A percentile compares a stretch with the other conserved stretches of the same genome.
Evolutionary conservation across 495 filamentous ascomycete species (phyloP).

Genomic region (Penicillium tannophilum): DNA sequence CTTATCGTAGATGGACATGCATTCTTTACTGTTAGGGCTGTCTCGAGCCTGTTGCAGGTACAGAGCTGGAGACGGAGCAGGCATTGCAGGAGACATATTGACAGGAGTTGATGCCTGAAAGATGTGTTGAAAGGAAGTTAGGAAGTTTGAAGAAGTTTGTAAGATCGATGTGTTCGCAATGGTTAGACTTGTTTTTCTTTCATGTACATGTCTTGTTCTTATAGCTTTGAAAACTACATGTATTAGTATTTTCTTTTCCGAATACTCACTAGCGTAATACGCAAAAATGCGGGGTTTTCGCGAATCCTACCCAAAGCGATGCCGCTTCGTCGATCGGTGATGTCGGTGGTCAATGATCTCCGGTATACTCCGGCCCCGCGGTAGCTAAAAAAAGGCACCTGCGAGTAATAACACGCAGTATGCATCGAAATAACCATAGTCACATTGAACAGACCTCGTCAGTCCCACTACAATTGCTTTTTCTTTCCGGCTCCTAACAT

Average conservation of each 20-base stretch:
- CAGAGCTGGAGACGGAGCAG: conserved; percentile 19
- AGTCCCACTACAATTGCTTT: not conserved
- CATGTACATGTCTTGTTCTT: conserved; percentile 16
- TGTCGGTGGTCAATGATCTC: conserved; percentile 27
- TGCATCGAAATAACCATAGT: not conserved
- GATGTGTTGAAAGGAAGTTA: conserved; percentile 1
- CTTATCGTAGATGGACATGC: conserved; percentile 45
- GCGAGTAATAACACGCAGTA: not conserved
- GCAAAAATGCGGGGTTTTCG: conserved; percentile 23
- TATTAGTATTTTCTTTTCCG: conserved; percentile 6
- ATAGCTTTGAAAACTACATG: conserved; percentile 13
- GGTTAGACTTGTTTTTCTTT: not conserved
- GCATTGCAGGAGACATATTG: conserved; percentile 30
- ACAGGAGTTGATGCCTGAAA: not conserved
- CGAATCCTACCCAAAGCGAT: conserved; percentile 15
- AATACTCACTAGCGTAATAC: conserved; percentile 21
- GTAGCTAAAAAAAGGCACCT: conserved; percentile 1
- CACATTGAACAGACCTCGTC: not conserved
- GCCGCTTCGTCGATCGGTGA: conserved; percentile 25
- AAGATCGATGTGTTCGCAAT: not conserved
- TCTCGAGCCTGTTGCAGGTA: conserved; percentile 33
- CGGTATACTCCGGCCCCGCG: conserved; percentile 5
- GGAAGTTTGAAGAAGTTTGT: not conserved
- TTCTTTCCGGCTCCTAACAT: not conserved
- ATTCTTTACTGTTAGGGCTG: conserved; percentile 27